Evolutionary conservation across 148 eudicot species (phyloP).

Genomic region (Talinum fruticosum): DNA sequence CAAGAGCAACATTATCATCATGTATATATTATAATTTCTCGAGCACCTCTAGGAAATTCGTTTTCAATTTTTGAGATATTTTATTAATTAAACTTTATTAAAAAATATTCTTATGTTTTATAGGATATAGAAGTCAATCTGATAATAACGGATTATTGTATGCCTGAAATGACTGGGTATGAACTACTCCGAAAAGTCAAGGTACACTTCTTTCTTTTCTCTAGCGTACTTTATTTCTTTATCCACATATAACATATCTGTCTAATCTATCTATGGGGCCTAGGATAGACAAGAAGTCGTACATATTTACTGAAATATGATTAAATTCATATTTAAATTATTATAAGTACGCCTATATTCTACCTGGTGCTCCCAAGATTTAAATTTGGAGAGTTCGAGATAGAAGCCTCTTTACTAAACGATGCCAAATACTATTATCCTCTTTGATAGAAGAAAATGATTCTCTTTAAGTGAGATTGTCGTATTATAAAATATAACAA

Average conservation of each 20-base stretch:
- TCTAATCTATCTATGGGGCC: too few relatives aligned
- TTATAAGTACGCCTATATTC: too few relatives aligned
- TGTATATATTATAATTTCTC: background rate
- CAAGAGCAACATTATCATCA: conserved; percentile 10
- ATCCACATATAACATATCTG: background rate
- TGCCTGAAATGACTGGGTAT: conserved; percentile 44
- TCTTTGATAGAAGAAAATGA: too few relatives aligned
- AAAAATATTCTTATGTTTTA: background rate
- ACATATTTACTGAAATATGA: too few relatives aligned
- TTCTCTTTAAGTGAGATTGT: too few relatives aligned
- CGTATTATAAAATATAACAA: too few relatives aligned
- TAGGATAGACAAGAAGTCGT: too few relatives aligned
- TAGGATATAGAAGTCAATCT: conserved; percentile 31
- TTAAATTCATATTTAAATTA: too few relatives aligned
- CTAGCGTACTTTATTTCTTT: background rate
- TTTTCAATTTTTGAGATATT: background rate
- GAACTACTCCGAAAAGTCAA: conserved; percentile 38
- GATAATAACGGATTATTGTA: conserved; percentile 42
- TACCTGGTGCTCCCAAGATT: too few relatives aligned
- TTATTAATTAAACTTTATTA: background rate
- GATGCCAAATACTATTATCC: too few relatives aligned
- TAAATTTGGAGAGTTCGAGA: background rate
- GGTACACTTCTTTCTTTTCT: conserved; percentile 18
- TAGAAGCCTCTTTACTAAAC: too few relatives aligned
- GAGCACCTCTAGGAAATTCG: background rate